phyloP scores from a whole-genome alignment of 345 rosid genomes.

The Aquilaria sinensis region DNA sequence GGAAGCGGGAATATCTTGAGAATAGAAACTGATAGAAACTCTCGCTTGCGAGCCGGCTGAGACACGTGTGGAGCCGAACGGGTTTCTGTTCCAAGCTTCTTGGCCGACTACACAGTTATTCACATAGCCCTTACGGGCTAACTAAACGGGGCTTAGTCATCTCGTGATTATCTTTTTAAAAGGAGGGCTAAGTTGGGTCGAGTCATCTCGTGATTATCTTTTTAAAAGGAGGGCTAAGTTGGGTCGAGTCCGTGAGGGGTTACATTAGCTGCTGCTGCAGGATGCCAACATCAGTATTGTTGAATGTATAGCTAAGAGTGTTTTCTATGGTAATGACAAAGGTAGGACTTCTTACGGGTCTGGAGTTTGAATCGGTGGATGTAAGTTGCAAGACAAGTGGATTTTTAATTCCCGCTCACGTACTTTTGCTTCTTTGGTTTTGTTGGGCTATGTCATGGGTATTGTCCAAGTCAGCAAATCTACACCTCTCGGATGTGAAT shows the following conservation, averaged over 20 bases:
- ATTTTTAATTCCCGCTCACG: conserved; percentile 35
- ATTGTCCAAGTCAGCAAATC: conserved; percentile 22
- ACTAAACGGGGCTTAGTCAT: conserved; percentile 64
- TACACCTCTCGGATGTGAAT: conserved; percentile 57
- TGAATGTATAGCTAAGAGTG: conserved; percentile 49
- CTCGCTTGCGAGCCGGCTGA: too few species aligned
- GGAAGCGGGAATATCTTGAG: too few species aligned
- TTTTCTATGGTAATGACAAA: conserved; percentile 25
- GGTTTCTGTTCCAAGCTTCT: too few species aligned
- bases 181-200: conserved; percentile 62
- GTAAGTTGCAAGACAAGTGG: conserved; percentile 63
- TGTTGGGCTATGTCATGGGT: conserved; percentile 79
- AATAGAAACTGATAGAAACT: too few species aligned
- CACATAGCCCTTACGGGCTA: too few species aligned
- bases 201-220: conserved; percentile 29
- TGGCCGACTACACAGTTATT: too few species aligned
- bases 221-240: conserved; percentile 42
- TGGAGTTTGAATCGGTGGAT: conserved; percentile 63
- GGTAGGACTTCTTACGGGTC: conserved; percentile 39
- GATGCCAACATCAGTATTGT: conserved; percentile 49
- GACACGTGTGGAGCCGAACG: too few species aligned
- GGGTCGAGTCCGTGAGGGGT: conserved; percentile 74
- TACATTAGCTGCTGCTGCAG: conserved; percentile 79
- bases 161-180: too few species aligned
- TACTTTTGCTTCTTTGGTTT: conserved; percentile 53